These are phyloP conservation scores for Arachis monticola DNA, from an alignment of 331 rosid genomes.

Conservation along the genomic window DNA sequence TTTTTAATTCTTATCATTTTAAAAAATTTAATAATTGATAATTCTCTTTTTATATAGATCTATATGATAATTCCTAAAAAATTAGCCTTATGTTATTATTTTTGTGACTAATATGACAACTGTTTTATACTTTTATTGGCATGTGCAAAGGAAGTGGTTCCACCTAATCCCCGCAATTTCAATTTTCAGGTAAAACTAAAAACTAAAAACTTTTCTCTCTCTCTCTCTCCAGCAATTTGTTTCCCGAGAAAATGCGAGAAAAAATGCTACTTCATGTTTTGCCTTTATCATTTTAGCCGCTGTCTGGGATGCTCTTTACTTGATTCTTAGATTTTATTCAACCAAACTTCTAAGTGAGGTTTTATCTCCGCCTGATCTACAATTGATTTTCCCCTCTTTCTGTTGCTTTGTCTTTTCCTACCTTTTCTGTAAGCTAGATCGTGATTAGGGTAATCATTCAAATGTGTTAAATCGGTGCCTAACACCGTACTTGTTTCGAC, in stretches of 20 bases:
- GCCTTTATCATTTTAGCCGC: slow-evolving; percentile 5
- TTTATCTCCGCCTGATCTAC: slow-evolving; percentile 31
- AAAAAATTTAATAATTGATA: too few relatives aligned
- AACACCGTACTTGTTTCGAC: background rate
- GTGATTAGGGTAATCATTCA: background rate
- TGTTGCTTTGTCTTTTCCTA: background rate
- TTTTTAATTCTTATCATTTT: too few relatives aligned
- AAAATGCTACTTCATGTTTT: slow-evolving; percentile 8
- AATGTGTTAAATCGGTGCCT: background rate
- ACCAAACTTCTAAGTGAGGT: slow-evolving; percentile 8
- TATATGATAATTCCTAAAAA: too few relatives aligned
- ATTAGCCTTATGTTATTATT: too few relatives aligned
- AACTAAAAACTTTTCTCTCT: background rate
- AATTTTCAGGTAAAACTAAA: slow-evolving; percentile 28
- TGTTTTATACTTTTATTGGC: slow-evolving; percentile 17
- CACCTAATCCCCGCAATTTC: slow-evolving; percentile 9
- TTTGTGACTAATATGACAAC: background rate
- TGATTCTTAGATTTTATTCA: slow-evolving; percentile 14
- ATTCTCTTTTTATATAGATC: too few relatives aligned
- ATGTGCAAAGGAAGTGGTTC: background rate
- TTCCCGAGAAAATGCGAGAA: slow-evolving; percentile 36
- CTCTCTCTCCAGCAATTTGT: slow-evolving; percentile 7
- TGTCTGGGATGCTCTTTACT: slow-evolving; percentile 12
- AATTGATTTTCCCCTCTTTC: background rate
- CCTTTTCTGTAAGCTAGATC: background rate